Evolutionary conservation across 139 green algal genomes (phyloP), one percentile per base, ranked within the genome.

Genomic region (Tetraselmis striata): DNA sequence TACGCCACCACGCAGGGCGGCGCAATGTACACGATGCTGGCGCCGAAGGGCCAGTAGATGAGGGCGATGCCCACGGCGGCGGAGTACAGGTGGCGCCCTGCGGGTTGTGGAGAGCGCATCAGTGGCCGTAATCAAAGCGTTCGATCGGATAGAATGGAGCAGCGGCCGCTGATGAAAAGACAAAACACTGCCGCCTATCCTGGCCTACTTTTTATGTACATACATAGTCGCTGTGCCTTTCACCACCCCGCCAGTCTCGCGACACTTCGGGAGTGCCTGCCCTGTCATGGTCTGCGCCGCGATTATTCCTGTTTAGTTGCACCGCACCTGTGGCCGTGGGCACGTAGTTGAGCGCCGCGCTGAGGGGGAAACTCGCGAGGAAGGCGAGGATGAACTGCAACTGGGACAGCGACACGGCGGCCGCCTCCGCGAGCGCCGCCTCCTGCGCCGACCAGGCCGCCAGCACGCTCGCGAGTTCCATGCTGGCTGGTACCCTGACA

Each of bases 1-100:
- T 96, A 97, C 0, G 89, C 93, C 23, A 88, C 26, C 0, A 89
- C 25, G 1, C 83, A 76, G 0, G 92, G 87, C 0, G 92, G 77
- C 0, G 95, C 1, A 0, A 84, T 82, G n/a, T 94, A 89, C 1
- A 94, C 23, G 2, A 90, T 82, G 27, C 90, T 88, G 32, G 83
- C 90, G 26, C 93, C 93, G 79, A 96, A 97, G 0, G 92, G 92
- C 76, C 95, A 97, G 84, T 94, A 94, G 0, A 95, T 81, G 0
- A 97, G 84, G 0, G 83, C 2, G 25, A 95, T 83, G 31, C 93
- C 93, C 23, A 85, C 86, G 0, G 92, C 22, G 0, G 91, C 0
- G 11, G 87, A 80, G 83, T 94, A 97, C 0, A 94, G 75, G 80
- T 96, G 91, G 0, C 90, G 82, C 0, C 78, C 92, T 95, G 89